Evolutionary conservation across 768 basidiomycete species (phyloP), one percentile per base, ranked within the genome.

Genomic region (Cystofilobasidium ferigula): DNA sequence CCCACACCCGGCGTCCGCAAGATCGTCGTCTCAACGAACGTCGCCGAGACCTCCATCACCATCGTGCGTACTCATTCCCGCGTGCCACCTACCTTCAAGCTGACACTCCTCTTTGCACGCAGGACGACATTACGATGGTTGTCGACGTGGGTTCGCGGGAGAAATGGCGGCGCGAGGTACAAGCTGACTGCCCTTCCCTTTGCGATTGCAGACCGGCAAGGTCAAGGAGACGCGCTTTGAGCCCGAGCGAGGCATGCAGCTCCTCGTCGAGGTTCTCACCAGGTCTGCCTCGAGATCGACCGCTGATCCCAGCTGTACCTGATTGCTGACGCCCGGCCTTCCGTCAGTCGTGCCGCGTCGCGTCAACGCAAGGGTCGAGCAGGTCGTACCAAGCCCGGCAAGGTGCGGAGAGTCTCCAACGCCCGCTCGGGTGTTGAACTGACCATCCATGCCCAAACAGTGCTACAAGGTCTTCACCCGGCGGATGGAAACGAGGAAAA

Each of bases 381-480:
- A 1, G 93, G 93, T 28, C 83, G 93, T 62, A 92, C 87, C 2
- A 84, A 77, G 68, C 74, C 74, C 40, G 74, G 74, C 66, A 71
- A 71, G 69, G 74, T 71, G 60, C 71, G 70, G 51, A 4, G 7
- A 16, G 18, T 26, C 63, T 54, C 40, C 67, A 24, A 53, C 24
- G 8, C 32, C 20, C 38, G 56, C 30, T 30, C 32, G 13, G 20
- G 54, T 30, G 28, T 26, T 57, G 28, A 32, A 6, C 20, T 16
- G 2, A n/a, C 20, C n/a, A 8, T 3, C 1, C 30, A 28, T 36
- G 36, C 18, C 34, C 40, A 81, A 65, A 83, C 86, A 83, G 63
- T 95, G 91, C 76, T 95, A 86, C 77, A 95, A 91, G 76, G 78
- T 95, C 5, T 95, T 87, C 74, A 90, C 88, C 0, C 80, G 82